Evolutionary conservation across 805 yeast species (phyloP).

Genomic region (Yarrowia keelungensis): DNA sequence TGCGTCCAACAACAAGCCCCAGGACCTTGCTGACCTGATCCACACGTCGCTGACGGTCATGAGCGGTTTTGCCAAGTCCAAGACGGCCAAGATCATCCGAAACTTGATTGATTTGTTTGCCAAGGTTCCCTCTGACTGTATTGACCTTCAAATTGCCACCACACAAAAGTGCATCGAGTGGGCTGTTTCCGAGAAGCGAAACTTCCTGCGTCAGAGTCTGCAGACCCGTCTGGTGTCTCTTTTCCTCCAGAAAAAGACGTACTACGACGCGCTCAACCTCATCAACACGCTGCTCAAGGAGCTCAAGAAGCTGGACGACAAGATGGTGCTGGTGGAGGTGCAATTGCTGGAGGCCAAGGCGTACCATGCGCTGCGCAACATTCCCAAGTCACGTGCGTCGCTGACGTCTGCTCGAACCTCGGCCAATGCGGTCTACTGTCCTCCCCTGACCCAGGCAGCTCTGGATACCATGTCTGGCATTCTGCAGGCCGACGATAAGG

Average conservation of each 20-base stretch:
- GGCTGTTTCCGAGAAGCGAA: slow-evolving; percentile 82
- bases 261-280: slow-evolving; percentile 73
- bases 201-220: slow-evolving; percentile 86
- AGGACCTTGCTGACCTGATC: slow-evolving; percentile 66
- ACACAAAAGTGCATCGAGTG: slow-evolving; percentile 84
- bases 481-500: slow-evolving; percentile 95
- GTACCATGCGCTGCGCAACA: slow-evolving; percentile 88
- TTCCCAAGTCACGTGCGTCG: slow-evolving; percentile 90
- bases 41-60: slow-evolving; percentile 72
- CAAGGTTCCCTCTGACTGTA: slow-evolving; percentile 59
- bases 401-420: slow-evolving; percentile 94
- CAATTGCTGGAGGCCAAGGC: slow-evolving; percentile 90
- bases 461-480: slow-evolving; percentile 95
- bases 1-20: slow-evolving; percentile 56
- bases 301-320: slow-evolving; percentile 93
- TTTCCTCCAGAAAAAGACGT: slow-evolving; percentile 68
- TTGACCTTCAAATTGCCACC: slow-evolving; percentile 74
- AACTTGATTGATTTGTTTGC: slow-evolving; percentile 81
- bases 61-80: slow-evolving; percentile 86
- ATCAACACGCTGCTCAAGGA: slow-evolving; percentile 77
- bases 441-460: slow-evolving; percentile 92
- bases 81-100: slow-evolving; percentile 89
- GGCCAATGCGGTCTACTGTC: slow-evolving; percentile 96
- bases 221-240: slow-evolving; percentile 82
- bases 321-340: slow-evolving; percentile 92